A percentile compares a stretch with the other conserved stretches of the same genome.
Evolutionary conservation across 2,329 filamentous ascomycete genomes (phyloP).

Genomic region (Aurifilum marmelostoma): DNA sequence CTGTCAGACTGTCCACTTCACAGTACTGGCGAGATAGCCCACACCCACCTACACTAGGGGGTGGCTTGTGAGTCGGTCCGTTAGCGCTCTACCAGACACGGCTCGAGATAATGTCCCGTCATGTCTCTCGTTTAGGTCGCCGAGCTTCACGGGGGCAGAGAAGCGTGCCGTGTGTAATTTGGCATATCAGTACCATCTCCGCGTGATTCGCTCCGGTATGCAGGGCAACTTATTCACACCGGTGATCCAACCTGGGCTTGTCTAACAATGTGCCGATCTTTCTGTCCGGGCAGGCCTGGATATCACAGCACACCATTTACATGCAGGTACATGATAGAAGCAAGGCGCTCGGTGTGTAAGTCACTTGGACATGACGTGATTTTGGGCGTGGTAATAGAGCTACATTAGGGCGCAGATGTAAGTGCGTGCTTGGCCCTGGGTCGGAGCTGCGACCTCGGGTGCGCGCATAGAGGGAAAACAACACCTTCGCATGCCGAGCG

Average conservation of each 20-base stretch:
- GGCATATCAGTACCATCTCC: background rate
- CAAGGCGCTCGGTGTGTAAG: background rate
- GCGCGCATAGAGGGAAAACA: background rate
- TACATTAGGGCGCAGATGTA: background rate
- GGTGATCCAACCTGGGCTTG: background rate
- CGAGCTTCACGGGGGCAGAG: background rate
- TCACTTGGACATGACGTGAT: background rate
- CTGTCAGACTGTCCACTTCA: background rate
- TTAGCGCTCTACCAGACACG: background rate
- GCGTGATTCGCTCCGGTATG: background rate
- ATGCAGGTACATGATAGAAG: background rate
- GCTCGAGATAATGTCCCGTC: background rate
- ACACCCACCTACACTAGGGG: background rate
- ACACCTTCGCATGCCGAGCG: background rate
- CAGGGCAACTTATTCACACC: background rate
- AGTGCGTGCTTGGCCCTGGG: background rate
- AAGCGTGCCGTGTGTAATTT: background rate
- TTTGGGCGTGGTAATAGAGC: background rate
- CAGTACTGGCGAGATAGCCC: background rate
- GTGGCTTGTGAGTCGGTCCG: conserved; percentile 3
- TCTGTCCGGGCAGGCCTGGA: too few relatives aligned
- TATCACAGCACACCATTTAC: too few relatives aligned
- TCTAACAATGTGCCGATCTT: background rate
- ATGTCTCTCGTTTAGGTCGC: background rate
- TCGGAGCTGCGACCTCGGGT: background rate